Conservation (phyloP, 768 basidiomycete genomes). For the Xerocomellus amylosporus region DNA sequence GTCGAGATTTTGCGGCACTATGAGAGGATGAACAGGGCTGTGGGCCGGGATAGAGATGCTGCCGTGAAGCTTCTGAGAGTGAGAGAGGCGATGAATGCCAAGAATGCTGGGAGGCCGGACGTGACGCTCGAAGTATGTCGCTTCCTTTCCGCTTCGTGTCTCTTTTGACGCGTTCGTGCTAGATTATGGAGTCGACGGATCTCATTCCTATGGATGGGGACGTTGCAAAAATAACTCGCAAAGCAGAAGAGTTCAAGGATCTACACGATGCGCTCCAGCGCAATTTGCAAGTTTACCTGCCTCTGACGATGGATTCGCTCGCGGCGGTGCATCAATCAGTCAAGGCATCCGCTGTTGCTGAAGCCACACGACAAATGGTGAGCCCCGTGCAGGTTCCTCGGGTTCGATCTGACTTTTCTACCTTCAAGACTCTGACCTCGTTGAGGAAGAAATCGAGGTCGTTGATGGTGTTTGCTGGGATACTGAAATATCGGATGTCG, state of each 20-base stretch:
- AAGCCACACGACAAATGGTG: constrained; percentile 76
- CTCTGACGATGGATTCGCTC: constrained; percentile 90
- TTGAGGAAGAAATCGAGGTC: constrained; percentile 80
- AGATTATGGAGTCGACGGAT: constrained; percentile 86
- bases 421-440: constrained; percentile 52
- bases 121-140: constrained; percentile 73
- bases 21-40: constrained; percentile 69
- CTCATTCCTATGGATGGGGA: constrained; percentile 87
- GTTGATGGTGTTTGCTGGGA: constrained; percentile 84
- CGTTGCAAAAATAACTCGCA: constrained; percentile 76
- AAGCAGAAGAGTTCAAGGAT: constrained; percentile 87
- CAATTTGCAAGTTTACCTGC: constrained; percentile 85
- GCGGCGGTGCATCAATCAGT: constrained; percentile 75
- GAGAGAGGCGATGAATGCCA: constrained; percentile 76
- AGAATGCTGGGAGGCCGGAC: constrained; percentile 69
- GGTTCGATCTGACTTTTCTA: constrained; percentile 24
- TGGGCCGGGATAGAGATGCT: constrained; percentile 70
- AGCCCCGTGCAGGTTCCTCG: constrained; percentile 22
- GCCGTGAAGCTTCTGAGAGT: constrained; percentile 74
- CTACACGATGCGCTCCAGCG: constrained; percentile 83
- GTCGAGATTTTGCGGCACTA: constrained; percentile 77
- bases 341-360: constrained; percentile 69
- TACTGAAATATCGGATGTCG: constrained; percentile 86
- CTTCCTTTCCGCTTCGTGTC: not conserved
- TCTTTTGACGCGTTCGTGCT: not conserved